Evolutionary conservation across 1,139 yeast species (phyloP), one percentile per base, ranked within the genome.

Genomic region (Yamadazyma spencermartinsiae): DNA sequence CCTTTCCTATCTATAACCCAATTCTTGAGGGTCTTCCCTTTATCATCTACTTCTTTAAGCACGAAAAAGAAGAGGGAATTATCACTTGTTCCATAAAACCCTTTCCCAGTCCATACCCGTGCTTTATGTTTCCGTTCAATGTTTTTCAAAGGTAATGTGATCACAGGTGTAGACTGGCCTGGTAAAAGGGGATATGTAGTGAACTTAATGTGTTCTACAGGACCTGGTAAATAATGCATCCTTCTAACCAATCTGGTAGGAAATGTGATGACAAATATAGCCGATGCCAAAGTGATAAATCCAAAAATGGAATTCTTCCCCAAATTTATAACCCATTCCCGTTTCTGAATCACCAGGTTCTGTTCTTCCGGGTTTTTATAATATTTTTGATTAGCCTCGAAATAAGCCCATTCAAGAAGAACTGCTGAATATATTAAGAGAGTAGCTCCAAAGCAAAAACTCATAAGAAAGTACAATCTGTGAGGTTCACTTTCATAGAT

Each of bases 1-100:
- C 95, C 95, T 52, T 80, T 82, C 48, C 96, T 71, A 57, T 87
- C 95, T 16, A 86, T 82, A 14, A 86, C 68, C 89, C 92, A 86
- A 34, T 84, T 87, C 35, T 76, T 68, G n/a, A 39, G 39, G 20
- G 45, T 47, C 41, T 70, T 68, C 14, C 76, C 74, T 36, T 67
- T 64, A 7, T 48, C 43, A 14, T 54, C 50, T 3, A 54, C 41
- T 52, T 86, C 92, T 56, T 76, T 80, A 45, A 87, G 61, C 31
- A 84, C 76, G 56, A 86, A 85, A 68, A 83, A 82, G 58, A 86
- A 86, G 41, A 86, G 72, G 4, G 86, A 73, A 34, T 80, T 76
- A 58, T 86, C 90, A 25, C 86, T 76, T 1, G 95, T 86, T 1
- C 95, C 95, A 57, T 87, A 87, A 54, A 85, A 83, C 2, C 96